Conservation (phyloP, 371 early-diverging fungal species). For the Mucor piriformis region DNA sequence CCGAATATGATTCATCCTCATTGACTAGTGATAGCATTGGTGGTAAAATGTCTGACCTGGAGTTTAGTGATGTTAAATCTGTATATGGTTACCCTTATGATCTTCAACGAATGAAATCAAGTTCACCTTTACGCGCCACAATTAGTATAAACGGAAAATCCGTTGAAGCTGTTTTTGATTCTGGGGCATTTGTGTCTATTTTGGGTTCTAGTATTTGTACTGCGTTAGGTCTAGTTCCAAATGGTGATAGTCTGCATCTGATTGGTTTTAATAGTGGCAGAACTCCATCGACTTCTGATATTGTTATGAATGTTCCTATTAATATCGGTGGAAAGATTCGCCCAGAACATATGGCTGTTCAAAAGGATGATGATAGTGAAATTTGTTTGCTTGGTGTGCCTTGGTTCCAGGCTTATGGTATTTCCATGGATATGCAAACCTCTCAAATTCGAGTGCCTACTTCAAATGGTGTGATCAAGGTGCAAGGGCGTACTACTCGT, state of each 20-base stretch:
- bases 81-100: constrained; percentile 19
- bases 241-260: background rate
- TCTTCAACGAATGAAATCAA: background rate
- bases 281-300: background rate
- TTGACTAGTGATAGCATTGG: no score
- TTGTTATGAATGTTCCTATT: background rate
- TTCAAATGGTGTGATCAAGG: background rate
- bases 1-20: no score
- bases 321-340: constrained; percentile 5
- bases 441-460: constrained; percentile 12
- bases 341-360: background rate
- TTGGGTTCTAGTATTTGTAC: no score
- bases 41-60: no score
- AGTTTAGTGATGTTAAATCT: no score
- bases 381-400: constrained; percentile 20
- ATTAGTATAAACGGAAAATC: no score
- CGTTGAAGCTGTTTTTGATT: no score
- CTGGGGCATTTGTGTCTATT: no score
- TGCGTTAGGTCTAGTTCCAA: no score
- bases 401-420: constrained; percentile 23
- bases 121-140: constrained; percentile 11
- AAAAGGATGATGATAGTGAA: constrained; percentile 3
- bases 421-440: background rate
- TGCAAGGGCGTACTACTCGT: background rate
- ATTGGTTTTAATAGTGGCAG: background rate